Evolutionary conservation across 768 basidiomycete species (phyloP), one percentile per base, ranked within the genome.

Genomic region (Calocera viscosa): DNA sequence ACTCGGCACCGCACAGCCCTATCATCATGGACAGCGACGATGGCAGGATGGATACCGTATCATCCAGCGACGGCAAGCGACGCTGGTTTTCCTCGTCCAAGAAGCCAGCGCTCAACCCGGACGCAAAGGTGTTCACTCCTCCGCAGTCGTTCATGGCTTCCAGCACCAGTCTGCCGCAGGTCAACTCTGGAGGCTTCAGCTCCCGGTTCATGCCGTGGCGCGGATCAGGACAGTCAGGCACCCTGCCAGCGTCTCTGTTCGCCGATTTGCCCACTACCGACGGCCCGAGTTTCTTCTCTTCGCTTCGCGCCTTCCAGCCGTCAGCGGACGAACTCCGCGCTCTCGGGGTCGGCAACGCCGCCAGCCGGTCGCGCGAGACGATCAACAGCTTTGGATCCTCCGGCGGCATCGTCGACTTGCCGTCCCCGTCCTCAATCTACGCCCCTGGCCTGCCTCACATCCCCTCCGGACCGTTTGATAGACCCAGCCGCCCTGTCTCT

Each of bases 141-240:
- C 53, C 53, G 14, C 10, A 11, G 24, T 60, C 53, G 53, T 60
- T 60, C 53, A 60, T 60, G 53, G 53, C 53, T 22, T 60, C 53
- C 26, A 60, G 26, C 30, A 60, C 53, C 53, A 60, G 53, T 22
- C 30, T 60, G 53, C 53, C 53, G 14, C 53, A 60, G 53, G 30
- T 60, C 26, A 26, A 60, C 30, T 28, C 53, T 16, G 53, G 53
- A 2, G 30, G 53, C 53, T 60, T 60, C 53, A 60, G 53, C 53
- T 60, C 53, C 2, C 53, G 53, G 14, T 60, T 60, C 53, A 60
- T 60, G 53, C 53, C 53, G 14, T 60, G 53, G 53, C 53, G 53
- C 14, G 53, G 26, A 8, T 60, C 53, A 8, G 30, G 8, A 11
- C 53, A 60, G 53, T 2, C 2, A 2, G 30, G 26, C 24, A 60